Conservation (phyloP, 176 grass and related monocot genomes). For the Cenchrus purpureus region DNA sequence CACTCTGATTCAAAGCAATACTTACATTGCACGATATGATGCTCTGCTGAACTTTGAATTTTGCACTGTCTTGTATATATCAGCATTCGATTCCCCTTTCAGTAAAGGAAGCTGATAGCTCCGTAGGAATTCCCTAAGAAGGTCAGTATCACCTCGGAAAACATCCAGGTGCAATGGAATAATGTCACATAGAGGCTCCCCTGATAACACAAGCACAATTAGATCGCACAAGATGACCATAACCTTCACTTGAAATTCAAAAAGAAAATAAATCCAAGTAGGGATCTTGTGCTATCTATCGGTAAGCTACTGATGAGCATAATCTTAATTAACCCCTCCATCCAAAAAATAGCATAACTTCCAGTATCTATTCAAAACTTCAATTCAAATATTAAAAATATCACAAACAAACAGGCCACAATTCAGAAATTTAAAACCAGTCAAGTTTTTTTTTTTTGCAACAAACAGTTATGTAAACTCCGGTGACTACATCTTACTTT, state of each 20-base stretch:
- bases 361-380: background rate
- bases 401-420: background rate
- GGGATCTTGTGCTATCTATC: background rate
- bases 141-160: conserved; percentile 71
- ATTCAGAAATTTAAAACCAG: background rate
- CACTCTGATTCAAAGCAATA: background rate
- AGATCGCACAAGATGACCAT: background rate
- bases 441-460: background rate
- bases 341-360: background rate
- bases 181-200: conserved; percentile 86
- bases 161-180: conserved; percentile 95
- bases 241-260: background rate
- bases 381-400: background rate
- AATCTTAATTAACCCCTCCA: background rate
- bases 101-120: conserved; percentile 82
- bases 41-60: conserved; percentile 68
- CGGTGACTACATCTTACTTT: conserved; percentile 20
- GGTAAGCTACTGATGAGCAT: background rate
- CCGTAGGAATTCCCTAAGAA: conserved; percentile 74
- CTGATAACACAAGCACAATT: conserved; percentile 47
- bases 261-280: background rate
- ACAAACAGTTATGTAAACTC: background rate
- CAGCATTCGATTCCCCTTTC: conserved; percentile 42
- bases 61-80: conserved; percentile 31
- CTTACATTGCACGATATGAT: conserved; percentile 84